Conservation (phyloP, 306 rosid species). For the Psophocarpus tetragonolobus region DNA sequence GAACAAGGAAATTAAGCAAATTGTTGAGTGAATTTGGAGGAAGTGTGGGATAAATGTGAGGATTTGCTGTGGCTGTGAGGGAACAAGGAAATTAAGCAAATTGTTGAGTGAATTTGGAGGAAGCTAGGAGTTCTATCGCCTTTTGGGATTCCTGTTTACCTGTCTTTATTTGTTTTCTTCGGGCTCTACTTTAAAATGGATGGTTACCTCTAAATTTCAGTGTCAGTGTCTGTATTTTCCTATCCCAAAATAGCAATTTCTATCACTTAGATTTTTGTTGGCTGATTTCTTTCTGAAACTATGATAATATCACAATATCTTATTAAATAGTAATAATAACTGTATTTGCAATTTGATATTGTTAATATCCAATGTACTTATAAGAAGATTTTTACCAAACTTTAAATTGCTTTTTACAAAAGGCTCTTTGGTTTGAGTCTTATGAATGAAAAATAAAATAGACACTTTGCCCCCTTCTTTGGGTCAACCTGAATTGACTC, state of each 20-base stretch:
- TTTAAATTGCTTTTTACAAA: not conserved
- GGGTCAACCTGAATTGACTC: not conserved
- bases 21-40: not conserved
- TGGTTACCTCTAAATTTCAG: not conserved
- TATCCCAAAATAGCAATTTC: not conserved
- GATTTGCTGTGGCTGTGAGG: not conserved
- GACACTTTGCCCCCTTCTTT: not conserved
- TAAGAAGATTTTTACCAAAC: not conserved
- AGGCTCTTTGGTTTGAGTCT: not conserved
- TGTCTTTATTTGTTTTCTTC: not conserved
- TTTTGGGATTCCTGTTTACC: not conserved
- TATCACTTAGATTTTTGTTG: not conserved
- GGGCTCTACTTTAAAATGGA: not conserved
- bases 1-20: not conserved
- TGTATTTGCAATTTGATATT: conserved; percentile 7
- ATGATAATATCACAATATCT: not conserved
- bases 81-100: not conserved
- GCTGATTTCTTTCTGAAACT: not conserved
- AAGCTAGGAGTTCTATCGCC: not conserved
- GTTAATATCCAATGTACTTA: not conserved
- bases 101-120: not conserved
- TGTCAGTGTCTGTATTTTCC: not conserved
- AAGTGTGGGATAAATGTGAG: not conserved
- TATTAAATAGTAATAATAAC: not conserved
- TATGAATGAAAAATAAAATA: not conserved